Percentiles rank a stretch among this genome's conserved stretches.
Evolutionary conservation across 192 early-diverging fungal species (phyloP).

Genomic region (Umbelopsis vinacea): DNA sequence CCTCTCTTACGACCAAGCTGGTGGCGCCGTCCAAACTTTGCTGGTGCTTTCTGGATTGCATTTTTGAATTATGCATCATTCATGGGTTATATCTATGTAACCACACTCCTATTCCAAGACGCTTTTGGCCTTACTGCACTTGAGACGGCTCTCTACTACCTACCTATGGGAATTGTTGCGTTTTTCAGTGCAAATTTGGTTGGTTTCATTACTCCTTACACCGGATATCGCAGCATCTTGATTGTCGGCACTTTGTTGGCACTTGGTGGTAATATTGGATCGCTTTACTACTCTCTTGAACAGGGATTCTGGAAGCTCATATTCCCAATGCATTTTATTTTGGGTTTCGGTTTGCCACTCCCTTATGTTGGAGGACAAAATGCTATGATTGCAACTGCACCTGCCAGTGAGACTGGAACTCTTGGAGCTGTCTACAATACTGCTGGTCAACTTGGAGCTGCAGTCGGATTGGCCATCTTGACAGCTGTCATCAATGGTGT

Average conservation of each 20-base stretch:
- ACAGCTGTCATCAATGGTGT: constrained; percentile 42
- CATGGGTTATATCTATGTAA: constrained; percentile 46
- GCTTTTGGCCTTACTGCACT: constrained; percentile 44
- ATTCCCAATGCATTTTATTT: constrained; percentile 42
- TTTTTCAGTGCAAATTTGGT: constrained; percentile 41
- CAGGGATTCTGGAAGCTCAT: constrained; percentile 39
- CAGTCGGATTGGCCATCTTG: constrained; percentile 43
- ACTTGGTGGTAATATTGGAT: constrained; percentile 35
- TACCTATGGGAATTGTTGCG: constrained; percentile 43
- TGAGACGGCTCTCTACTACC: constrained; percentile 46
- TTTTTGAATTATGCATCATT: constrained; percentile 47
- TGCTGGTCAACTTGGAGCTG: constrained; percentile 46
- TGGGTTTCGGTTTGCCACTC: constrained; percentile 44
- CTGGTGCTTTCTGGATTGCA: constrained; percentile 47
- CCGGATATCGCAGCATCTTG: constrained; percentile 38
- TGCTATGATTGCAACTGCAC: constrained; percentile 41
- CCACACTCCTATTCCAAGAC: constrained; percentile 55
- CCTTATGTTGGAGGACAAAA: constrained; percentile 36
- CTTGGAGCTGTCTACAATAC: constrained; percentile 47
- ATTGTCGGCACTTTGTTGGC: constrained; percentile 42
- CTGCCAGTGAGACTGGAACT: constrained; percentile 35
- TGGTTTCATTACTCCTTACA: constrained; percentile 46
- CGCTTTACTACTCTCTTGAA: constrained; percentile 29
- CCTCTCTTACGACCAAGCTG: constrained; percentile 49
- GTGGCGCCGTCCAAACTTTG: constrained; percentile 52